These are phyloP conservation scores for Nitzschia inconspicua DNA, from an alignment of 108 stramenopile genomes.

Conservation along the genomic window DNA sequence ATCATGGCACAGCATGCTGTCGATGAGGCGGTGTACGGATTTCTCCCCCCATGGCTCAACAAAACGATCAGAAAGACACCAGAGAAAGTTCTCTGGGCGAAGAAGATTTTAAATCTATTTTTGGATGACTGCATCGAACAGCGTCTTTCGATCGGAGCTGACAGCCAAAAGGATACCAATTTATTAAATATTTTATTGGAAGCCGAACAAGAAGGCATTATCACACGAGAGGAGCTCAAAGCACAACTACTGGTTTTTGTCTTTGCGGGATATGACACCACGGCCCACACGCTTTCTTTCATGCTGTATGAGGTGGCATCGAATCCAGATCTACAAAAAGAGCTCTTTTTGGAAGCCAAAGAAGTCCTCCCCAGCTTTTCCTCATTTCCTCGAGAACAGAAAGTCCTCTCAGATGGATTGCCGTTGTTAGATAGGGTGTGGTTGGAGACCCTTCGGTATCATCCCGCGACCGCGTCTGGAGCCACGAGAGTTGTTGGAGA, in stretches of 20 bases:
- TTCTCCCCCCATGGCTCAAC: too few species aligned
- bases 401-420: neutral
- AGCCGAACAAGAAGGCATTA: neutral
- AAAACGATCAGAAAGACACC: too few species aligned
- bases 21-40: too few species aligned
- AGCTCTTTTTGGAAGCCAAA: neutral
- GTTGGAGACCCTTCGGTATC: neutral
- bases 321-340: neutral
- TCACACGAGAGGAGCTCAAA: neutral
- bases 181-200: constrained; percentile 10
- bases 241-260: constrained; percentile 1
- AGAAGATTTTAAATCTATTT: too few species aligned
- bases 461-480: neutral
- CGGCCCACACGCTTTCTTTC: constrained; percentile 1
- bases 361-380: neutral
- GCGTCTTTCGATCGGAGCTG: too few species aligned
- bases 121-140: too few species aligned
- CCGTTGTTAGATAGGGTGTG: neutral
- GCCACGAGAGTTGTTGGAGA: neutral
- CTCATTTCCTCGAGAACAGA: neutral
- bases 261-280: constrained; percentile 9
- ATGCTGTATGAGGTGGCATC: neutral
- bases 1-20: too few species aligned
- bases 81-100: too few species aligned
- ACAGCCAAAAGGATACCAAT: too few species aligned